phyloP scores from a whole-genome alignment of 805 yeast genomes.

The Jamesozyma lodderae region DNA sequence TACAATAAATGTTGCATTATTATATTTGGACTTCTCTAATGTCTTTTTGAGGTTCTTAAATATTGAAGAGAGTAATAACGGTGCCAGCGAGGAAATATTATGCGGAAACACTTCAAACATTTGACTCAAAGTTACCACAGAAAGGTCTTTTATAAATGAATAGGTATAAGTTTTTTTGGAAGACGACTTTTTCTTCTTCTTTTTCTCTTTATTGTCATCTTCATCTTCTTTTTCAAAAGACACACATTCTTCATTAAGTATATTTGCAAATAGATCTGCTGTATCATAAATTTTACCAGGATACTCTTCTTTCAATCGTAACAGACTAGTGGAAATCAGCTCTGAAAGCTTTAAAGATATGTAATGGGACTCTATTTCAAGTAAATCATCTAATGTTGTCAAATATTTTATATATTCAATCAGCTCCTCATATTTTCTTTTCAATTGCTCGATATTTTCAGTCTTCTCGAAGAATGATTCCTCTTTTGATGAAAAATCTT shows the following conservation, averaged over 20 bases:
- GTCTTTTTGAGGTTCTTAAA: constrained; percentile 31
- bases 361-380: constrained; percentile 17
- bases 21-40: constrained; percentile 24
- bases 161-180: constrained; percentile 18
- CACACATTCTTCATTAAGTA: constrained; percentile 25
- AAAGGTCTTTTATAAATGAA: constrained; percentile 25
- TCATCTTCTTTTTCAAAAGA: constrained; percentile 5
- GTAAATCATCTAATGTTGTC: constrained; percentile 8
- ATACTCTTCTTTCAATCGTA: constrained; percentile 7
- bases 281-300: constrained; percentile 24
- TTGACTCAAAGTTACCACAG: constrained; percentile 23
- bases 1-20: constrained; percentile 26
- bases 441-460: constrained; percentile 1
- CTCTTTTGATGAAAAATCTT: constrained; percentile 5
- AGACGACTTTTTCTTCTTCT: constrained; percentile 15
- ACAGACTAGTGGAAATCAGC: constrained; percentile 12
- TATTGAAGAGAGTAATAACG: constrained; percentile 24
- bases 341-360: constrained; percentile 17
- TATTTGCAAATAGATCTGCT: constrained; percentile 20
- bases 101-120: constrained; percentile 29
- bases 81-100: constrained; percentile 29
- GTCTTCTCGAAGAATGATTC: neutral
- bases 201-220: constrained; percentile 6
- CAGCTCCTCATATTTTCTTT: constrained; percentile 8
- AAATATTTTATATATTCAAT: constrained; percentile 9